Percentiles rank a stretch among this genome's conserved stretches.
Conservation (phyloP, 768 basidiomycete species). For the Phaffia tasmanica region DNA sequence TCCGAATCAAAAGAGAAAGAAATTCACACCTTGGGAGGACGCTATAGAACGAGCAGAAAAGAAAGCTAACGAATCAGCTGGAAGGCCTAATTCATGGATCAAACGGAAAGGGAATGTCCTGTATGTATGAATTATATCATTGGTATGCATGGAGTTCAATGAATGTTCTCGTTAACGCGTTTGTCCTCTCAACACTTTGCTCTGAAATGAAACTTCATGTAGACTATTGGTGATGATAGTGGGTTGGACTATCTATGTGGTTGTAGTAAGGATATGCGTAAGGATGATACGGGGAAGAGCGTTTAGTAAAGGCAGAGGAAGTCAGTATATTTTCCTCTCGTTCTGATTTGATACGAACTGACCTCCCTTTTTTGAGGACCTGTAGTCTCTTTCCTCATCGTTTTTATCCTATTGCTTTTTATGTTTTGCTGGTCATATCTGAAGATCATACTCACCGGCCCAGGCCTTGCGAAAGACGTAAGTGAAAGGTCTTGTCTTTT, state of each 20-base stretch:
- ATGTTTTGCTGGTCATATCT: slow-evolving; percentile 20
- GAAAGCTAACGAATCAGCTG: no score
- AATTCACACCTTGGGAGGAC: no score
- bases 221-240: not conserved
- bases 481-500: not conserved
- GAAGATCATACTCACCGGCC: slow-evolving; percentile 8
- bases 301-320: slow-evolving; percentile 4
- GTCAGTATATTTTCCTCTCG: slow-evolving; percentile 2
- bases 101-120: no score
- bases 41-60: no score
- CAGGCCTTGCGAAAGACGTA: slow-evolving; percentile 21
- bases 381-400: slow-evolving; percentile 14
- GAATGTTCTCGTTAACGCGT: no score
- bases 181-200: no score
- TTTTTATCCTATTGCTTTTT: slow-evolving; percentile 1
- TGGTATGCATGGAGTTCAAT: no score
- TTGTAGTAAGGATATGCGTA: slow-evolving; percentile 14
- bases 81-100: no score
- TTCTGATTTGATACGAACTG: not conserved
- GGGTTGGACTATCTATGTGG: slow-evolving; percentile 17
- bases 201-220: no score
- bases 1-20: no score
- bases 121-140: no score
- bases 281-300: slow-evolving; percentile 14
- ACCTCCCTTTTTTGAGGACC: not conserved